Base-by-base conservation (phyloP, 2,329 filamentous ascomycete species). In the Aspergillus oerlinghausenensis region DNA sequence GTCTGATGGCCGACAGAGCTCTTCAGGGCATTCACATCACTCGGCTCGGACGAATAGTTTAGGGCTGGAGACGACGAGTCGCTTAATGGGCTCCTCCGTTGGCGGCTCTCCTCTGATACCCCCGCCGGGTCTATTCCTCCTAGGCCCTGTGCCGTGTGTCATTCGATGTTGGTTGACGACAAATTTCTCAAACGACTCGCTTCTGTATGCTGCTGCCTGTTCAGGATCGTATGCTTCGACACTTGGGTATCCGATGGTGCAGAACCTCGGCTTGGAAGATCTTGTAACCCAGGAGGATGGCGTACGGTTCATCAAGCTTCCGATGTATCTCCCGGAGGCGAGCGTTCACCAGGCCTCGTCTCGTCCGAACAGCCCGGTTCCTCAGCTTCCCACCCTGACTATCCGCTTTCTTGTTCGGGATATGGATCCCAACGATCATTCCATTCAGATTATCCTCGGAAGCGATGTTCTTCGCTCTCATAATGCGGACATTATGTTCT, bases 91-190 rank as follows among this genome's bases (percentile, higher is more conserved):
- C 56, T 80, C 81, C 25, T 84, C 87, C 51, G 83, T 86, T 40
- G 84, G 86, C 55, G 84, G 86, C 56, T 90, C 88, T 32, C 86
- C 90, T 10, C 86, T 90, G 54, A 84, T 87, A 32, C 88, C 93
- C 45, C 90, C 92, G 19, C 90, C 92, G 38, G 90, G 91, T 8
- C 81, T 97, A 57, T 91, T 92, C 70, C 83, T 96, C 52, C 80
- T 97, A 17, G 92, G 93, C 11, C 88, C 92, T 6, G 92, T 96
- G 5, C 94, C 94, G 5, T 90, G 92, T 29, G 96, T 99, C 63
- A 90, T 97, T 56, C 88, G 94, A 59, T 99, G 94, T 77, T 97
- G 94, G 92, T 80, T 97, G 65, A 93, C 90, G 26, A 88, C 87
- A 38, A 88, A 90, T 67, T 97, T 96, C 75, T 93, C 92, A 14